phyloP scores from a whole-genome alignment of 148 eudicot genomes.

The Rhododendron vialii region DNA sequence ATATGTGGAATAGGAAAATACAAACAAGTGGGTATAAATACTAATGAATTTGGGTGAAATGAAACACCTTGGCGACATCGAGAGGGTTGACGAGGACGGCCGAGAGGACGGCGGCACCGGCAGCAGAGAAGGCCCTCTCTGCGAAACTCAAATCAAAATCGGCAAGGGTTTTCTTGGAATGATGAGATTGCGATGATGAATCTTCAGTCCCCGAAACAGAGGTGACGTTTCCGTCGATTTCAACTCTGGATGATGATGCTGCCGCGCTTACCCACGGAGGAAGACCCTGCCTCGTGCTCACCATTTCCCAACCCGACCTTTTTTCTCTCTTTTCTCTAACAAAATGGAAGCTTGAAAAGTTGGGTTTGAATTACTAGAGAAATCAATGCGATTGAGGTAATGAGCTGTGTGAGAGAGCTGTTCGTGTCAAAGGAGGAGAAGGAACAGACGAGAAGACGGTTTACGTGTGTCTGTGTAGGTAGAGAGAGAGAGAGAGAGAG shows the following conservation, averaged over 20 bases:
- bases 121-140: conserved; percentile 72
- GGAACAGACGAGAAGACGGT: not conserved
- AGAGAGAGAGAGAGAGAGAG: not conserved
- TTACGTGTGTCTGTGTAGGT: not conserved
- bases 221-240: conserved; percentile 23
- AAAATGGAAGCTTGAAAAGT: not conserved
- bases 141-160: conserved; percentile 45
- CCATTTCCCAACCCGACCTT: conserved; percentile 10
- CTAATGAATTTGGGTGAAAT: not conserved
- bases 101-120: conserved; percentile 80
- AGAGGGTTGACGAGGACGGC: conserved; percentile 91
- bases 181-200: not conserved
- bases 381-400: not conserved
- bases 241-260: conserved; percentile 29
- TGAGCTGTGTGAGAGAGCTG: not conserved
- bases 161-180: conserved; percentile 11
- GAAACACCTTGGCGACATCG: conserved; percentile 72
- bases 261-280: conserved; percentile 47
- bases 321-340: not conserved
- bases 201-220: conserved; percentile 23
- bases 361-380: not conserved
- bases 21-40: not conserved
- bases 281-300: conserved; percentile 31
- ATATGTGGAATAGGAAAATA: not conserved
- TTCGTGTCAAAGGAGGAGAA: not conserved